Percentiles rank a stretch among this genome's conserved stretches.
phyloP scores from a whole-genome alignment of 2,329 filamentous ascomycete species.

The Trichoderma koningiopsis region DNA sequence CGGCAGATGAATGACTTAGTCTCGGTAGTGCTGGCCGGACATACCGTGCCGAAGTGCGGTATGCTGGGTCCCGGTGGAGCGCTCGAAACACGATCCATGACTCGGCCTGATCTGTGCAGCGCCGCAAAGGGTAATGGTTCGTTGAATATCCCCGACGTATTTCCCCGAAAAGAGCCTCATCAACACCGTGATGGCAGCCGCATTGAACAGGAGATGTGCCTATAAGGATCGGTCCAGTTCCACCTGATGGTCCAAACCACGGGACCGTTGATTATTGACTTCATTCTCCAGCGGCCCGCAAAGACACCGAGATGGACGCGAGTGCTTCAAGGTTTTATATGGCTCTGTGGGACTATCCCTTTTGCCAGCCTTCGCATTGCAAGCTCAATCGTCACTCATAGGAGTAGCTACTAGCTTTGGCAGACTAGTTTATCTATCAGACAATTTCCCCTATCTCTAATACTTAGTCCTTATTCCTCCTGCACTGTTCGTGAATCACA shows the following conservation, averaged over 20 bases:
- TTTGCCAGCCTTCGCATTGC: not conserved
- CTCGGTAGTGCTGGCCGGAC: constrained; percentile 17
- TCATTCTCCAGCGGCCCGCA: constrained; percentile 19
- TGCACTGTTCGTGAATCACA: not conserved
- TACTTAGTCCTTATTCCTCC: not conserved
- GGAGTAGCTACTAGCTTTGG: constrained; percentile 4
- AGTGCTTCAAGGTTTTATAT: constrained; percentile 16
- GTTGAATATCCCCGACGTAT: constrained; percentile 18
- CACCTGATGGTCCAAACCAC: constrained; percentile 12
- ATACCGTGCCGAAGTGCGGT: not conserved
- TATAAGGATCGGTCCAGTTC: constrained; percentile 8
- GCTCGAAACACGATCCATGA: constrained; percentile 17
- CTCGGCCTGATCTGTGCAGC: constrained; percentile 16
- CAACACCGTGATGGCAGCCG: constrained; percentile 13
- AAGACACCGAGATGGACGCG: constrained; percentile 24
- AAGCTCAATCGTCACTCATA: not conserved
- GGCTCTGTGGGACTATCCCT: constrained; percentile 12
- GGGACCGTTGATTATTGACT: not conserved
- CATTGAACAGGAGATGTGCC: constrained; percentile 19
- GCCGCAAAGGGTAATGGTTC: constrained; percentile 1
- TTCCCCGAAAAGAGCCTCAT: constrained; percentile 12
- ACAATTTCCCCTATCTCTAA: not conserved
- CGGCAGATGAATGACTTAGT: constrained; percentile 10
- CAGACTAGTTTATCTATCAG: constrained; percentile 18
- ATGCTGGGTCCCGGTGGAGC: constrained; percentile 2